These are phyloP conservation scores for Eucalyptus rudis DNA, from an alignment of 345 rosid species.

Conservation along the genomic window DNA sequence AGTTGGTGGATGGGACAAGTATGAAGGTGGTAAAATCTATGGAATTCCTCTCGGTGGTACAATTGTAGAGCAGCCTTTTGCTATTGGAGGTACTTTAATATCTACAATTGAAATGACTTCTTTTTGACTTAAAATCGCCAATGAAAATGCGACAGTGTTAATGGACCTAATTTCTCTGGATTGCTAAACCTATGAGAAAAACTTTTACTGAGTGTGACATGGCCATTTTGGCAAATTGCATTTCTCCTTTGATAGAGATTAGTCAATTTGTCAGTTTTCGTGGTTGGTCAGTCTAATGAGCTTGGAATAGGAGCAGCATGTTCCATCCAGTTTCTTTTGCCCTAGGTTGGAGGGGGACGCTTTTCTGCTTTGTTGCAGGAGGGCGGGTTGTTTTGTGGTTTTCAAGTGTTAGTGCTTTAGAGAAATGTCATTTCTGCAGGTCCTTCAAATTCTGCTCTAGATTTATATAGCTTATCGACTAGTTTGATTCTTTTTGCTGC, in stretches of 20 bases:
- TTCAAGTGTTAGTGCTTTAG: background rate
- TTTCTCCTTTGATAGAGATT: background rate
- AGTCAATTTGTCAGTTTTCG: background rate
- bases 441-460: background rate
- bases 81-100: slow-evolving; percentile 69
- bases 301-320: background rate
- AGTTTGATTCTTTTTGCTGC: background rate
- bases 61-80: slow-evolving; percentile 86
- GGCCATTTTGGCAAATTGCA: background rate
- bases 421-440: background rate
- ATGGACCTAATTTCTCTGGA: background rate
- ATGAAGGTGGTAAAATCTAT: slow-evolving; percentile 91
- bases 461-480: background rate
- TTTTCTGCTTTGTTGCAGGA: background rate
- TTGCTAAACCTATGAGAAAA: background rate
- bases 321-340: background rate
- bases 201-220: background rate
- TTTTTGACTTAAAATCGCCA: background rate
- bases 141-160: background rate
- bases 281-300: background rate
- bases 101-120: background rate
- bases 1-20: slow-evolving; percentile 97
- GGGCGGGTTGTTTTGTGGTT: background rate
- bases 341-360: background rate
- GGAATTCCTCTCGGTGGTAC: slow-evolving; percentile 98